These are phyloP conservation scores for Ganoderma leucocontextum DNA, from an alignment of 1,284 basidiomycete species.

Conservation along the genomic window DNA sequence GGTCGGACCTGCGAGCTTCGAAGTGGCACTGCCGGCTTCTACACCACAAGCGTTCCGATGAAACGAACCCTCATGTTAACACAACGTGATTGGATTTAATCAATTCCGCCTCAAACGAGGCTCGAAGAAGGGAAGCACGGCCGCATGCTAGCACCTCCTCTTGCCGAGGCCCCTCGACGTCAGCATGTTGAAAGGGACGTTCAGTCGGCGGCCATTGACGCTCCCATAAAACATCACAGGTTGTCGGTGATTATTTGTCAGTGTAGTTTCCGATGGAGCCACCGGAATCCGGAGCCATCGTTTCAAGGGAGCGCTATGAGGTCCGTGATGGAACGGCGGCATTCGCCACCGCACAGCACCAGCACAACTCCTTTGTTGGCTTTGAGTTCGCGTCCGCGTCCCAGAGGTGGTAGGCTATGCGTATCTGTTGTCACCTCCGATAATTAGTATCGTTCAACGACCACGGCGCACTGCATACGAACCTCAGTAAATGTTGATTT, in stretches of 20 bases:
- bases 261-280: neutral
- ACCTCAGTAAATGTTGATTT: too few relatives aligned
- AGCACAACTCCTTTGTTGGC: neutral
- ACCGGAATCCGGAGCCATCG: neutral
- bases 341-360: neutral
- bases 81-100: neutral
- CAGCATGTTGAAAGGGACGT: neutral
- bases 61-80: neutral
- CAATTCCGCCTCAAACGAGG: neutral
- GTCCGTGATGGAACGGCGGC: neutral
- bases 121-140: neutral
- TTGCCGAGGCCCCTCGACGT: neutral
- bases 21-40: neutral
- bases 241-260: neutral
- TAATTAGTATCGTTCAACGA: too few relatives aligned
- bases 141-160: neutral
- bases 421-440: too few relatives aligned
- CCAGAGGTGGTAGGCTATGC: neutral
- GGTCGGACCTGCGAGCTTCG: neutral
- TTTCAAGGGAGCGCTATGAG: neutral
- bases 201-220: neutral
- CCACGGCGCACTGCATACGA: too few relatives aligned
- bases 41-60: neutral
- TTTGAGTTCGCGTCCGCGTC: neutral
- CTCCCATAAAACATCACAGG: neutral